These are phyloP conservation scores for Hygrocybe coccinea DNA, from an alignment of 768 basidiomycete species.

Conservation along the genomic window DNA sequence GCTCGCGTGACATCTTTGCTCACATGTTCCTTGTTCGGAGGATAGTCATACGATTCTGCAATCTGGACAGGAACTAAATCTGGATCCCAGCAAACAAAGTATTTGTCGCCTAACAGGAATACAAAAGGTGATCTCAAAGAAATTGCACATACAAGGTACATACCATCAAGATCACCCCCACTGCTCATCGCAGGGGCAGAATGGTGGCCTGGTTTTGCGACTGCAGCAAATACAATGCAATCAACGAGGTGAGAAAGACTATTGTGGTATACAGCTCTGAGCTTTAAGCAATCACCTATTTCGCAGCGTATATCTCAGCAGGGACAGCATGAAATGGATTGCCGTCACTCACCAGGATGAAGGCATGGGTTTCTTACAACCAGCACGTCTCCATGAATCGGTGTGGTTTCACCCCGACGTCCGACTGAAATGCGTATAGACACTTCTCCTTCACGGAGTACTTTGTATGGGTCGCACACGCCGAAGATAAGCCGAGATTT, in stretches of 20 bases:
- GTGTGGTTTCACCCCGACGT: slow-evolving; percentile 49
- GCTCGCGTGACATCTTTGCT: slow-evolving; percentile 45
- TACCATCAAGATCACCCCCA: slow-evolving; percentile 61
- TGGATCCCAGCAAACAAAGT: slow-evolving; percentile 66
- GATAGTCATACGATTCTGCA: slow-evolving; percentile 65
- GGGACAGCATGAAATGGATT: not conserved
- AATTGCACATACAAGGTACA: not conserved
- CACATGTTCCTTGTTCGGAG: slow-evolving; percentile 52
- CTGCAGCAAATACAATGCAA: slow-evolving; percentile 62
- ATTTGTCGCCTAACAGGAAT: slow-evolving; percentile 49
- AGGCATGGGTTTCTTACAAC: slow-evolving; percentile 67
- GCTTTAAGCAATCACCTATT: slow-evolving; percentile 59
- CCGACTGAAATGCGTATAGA: slow-evolving; percentile 53
- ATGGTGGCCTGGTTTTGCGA: slow-evolving; percentile 51
- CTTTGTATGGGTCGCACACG: slow-evolving; percentile 61
- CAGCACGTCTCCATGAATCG: slow-evolving; percentile 56
- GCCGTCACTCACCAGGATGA: slow-evolving; percentile 47
- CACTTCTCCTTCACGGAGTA: slow-evolving; percentile 60
- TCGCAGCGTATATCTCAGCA: not conserved
- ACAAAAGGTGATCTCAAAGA: not conserved
- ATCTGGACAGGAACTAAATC: slow-evolving; percentile 54
- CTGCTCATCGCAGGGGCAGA: slow-evolving; percentile 68
- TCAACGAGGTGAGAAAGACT: slow-evolving; percentile 54
- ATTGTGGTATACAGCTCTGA: slow-evolving; percentile 51
- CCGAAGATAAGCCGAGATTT: slow-evolving; percentile 61